Evolutionary conservation across 129 eudicot genomes (phyloP), one percentile per base, ranked within the genome.

Genomic region (Escallonia herrerae): DNA sequence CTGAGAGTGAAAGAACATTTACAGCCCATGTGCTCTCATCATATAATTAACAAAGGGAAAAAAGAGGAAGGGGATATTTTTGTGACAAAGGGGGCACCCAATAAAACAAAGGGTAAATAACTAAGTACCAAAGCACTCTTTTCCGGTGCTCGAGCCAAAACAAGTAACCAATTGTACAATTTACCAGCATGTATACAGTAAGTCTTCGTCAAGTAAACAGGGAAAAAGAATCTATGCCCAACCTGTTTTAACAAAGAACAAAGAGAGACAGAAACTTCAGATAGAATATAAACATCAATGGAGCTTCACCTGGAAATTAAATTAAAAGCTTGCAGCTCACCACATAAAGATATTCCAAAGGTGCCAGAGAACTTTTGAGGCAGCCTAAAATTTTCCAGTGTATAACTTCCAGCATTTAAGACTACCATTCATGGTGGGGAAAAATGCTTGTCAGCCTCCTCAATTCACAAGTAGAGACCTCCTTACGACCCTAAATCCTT

Each of bases 401-500:
- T 22, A 44, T 43, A 42, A 70, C 15, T 71, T 40, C 43, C 41
- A 61, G 57, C 54, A 14, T 40, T n/a, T 10, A 1, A 6, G 63
- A 4, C 13, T 37, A 70, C 60, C 38, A 60, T 43, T 62, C 62
- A 43, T 38, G 13, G 2, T 44, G 14, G 42, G 65, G 46, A 58
- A 67, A 67, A 63, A 64, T 56, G 74, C 12, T 49, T 64, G 61
- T 58, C 59, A 33, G 58, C 78, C 62, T 72, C 59, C 59, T 48
- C 67, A 49, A 64, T 58, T 33, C 60, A 74, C 56, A 79, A n/a
- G n/a, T 44, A 11, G 43, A 48, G 40, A 22, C 48, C 9, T 63
- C 15, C 65, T 62, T 58, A 40, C 43, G 46, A 13, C 73, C 38
- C 65, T 48, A 33, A 33, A 43, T 11, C 55, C n/a, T 57, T 46